phyloP scores from a whole-genome alignment of 257 asterid genomes.

The Gardenia jasminoides region DNA sequence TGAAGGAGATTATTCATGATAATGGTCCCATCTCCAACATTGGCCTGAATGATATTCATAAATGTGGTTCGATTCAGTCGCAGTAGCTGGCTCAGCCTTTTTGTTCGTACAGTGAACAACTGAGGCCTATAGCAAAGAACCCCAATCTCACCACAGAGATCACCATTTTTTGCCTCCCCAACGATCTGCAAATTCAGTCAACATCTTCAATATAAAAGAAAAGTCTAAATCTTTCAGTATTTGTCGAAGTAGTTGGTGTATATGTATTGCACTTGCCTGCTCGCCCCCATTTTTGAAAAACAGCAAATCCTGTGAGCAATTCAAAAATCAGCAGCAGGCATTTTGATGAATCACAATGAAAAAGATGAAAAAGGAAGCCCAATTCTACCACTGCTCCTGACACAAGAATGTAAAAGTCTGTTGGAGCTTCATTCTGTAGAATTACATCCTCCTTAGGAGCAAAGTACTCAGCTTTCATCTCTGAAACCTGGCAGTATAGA shows the following conservation, averaged over 20 bases:
- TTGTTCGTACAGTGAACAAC: conserved; percentile 81
- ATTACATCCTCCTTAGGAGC: conserved; percentile 52
- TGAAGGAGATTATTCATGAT: conserved; percentile 89
- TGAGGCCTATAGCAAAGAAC: conserved; percentile 90
- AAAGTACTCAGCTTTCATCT: conserved; percentile 53
- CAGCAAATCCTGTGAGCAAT: conserved; percentile 35
- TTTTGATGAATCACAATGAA: neutral
- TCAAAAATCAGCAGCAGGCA: conserved; percentile 16
- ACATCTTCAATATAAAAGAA: neutral
- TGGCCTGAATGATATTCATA: conserved; percentile 77
- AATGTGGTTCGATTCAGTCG: conserved; percentile 77
- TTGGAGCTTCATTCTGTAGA: conserved; percentile 53
- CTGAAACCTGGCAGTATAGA: conserved; percentile 36
- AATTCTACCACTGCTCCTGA: conserved; percentile 47
- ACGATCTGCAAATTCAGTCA: conserved; percentile 43
- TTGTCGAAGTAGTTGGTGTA: neutral
- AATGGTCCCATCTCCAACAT: conserved; percentile 79
- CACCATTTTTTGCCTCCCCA: conserved; percentile 84
- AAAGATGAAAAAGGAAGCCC: neutral
- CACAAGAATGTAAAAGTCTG: conserved; percentile 47
- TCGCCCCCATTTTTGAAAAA: conserved; percentile 44
- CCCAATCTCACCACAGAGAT: conserved; percentile 87
- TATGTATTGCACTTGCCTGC: conserved; percentile 51
- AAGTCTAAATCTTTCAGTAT: neutral
- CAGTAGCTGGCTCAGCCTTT: conserved; percentile 67